Evolutionary conservation across 1,284 basidiomycete species (phyloP), one percentile per base, ranked within the genome.

Genomic region (Sutorius eximius): DNA sequence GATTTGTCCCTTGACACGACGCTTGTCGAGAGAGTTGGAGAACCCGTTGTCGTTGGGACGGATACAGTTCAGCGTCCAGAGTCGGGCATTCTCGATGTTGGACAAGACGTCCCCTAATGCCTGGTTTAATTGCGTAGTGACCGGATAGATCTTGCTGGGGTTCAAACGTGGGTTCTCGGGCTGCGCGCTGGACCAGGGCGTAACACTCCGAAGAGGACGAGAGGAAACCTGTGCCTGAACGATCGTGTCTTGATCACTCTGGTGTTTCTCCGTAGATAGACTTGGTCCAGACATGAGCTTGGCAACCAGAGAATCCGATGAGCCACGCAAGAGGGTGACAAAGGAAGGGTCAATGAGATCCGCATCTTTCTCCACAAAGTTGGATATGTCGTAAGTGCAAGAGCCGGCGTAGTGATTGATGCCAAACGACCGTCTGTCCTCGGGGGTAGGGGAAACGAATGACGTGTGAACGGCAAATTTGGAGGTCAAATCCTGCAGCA

Each of bases 171-270:
- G 60, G 52, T 72, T 73, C 53, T 79, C 78, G 49, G 77, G 73
- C 27, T 64, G 61, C 61, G 74, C 42, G 64, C 67, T 69, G 15
- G 73, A 73, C 52, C 83, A 73, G 20, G 78, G 76, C 0, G 81
- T 83, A 1, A 82, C 80, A 51, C 74, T 76, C 16, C 85, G 78
- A 36, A 89, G 74, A 20, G 84, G 83, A 20, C 82, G 77, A 11
- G 87, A 85, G 33, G 87, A 93, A 0, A 97, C 93, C 69, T 98
- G 95, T 7, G 93, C 91, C 66, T 94, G 89, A n/a, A 95, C 94
- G 56, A 96, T 82, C 60, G 89, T 92, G 59, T 78, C 79, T 52
- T 86, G 82, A 67, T 97, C 95, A 61, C 91, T 85, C 38, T 81
- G 82, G 61, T 97, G 95, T 55, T 82, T 82, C 74, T 98, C 95